Evolutionary conservation across 2,329 filamentous ascomycete species (phyloP).

Genomic region (Didymella lethalis): DNA sequence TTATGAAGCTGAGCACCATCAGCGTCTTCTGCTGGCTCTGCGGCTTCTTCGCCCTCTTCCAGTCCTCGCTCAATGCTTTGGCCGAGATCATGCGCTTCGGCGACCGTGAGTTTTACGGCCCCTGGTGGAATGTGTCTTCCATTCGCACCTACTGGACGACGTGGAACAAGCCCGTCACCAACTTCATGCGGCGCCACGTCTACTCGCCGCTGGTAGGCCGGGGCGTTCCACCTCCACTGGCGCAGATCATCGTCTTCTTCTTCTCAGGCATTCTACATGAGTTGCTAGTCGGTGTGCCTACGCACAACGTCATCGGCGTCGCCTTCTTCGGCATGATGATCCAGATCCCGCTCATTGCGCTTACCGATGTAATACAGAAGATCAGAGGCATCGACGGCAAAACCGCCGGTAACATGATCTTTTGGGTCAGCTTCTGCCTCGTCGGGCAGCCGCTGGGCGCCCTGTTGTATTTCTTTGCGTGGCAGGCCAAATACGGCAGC

Average conservation of each 20-base stretch:
- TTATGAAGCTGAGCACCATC: conserved; percentile 95
- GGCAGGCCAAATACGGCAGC: conserved; percentile 96
- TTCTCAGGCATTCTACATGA: conserved; percentile 92
- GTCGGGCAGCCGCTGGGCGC: conserved; percentile 94
- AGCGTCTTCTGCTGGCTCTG: conserved; percentile 96
- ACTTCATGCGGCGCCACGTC: conserved; percentile 94
- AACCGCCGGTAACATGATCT: conserved; percentile 88
- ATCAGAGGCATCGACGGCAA: conserved; percentile 78
- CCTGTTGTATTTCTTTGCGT: conserved; percentile 95
- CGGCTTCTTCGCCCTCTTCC: conserved; percentile 96
- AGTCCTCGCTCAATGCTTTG: conserved; percentile 88
- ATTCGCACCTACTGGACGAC: conserved; percentile 91
- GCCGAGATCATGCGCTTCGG: conserved; percentile 91
- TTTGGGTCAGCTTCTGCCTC: conserved; percentile 96
- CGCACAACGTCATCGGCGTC: conserved; percentile 91
- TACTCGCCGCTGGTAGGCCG: conserved; percentile 87
- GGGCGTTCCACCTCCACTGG: conserved; percentile 74
- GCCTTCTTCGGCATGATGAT: conserved; percentile 94
- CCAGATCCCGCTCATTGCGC: conserved; percentile 84
- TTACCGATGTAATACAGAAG: conserved; percentile 82
- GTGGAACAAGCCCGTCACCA: conserved; percentile 98
- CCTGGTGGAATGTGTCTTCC: conserved; percentile 91
- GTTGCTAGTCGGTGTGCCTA: conserved; percentile 89
- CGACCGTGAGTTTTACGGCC: conserved; percentile 92
- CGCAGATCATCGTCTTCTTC: conserved; percentile 84